These are phyloP conservation scores for Trametes cinnabarina DNA, from an alignment of 768 basidiomycete genomes.

Conservation along the genomic window DNA sequence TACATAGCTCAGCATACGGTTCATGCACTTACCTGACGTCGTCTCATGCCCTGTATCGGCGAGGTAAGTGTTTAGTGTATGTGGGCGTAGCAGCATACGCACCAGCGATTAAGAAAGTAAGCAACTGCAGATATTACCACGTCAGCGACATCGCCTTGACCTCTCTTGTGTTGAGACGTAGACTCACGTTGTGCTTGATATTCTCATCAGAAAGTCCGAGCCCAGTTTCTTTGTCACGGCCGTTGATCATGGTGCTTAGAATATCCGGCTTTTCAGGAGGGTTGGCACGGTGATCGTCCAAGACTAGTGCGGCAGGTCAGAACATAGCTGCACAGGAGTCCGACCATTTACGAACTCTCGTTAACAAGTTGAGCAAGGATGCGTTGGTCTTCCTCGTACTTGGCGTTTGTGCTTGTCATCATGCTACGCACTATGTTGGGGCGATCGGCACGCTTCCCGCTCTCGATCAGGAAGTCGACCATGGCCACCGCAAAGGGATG, in stretches of 20 bases:
- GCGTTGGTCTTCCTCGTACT: constrained; percentile 41
- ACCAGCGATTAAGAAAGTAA: constrained; percentile 54
- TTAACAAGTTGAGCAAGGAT: constrained; percentile 40
- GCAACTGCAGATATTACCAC: constrained; percentile 28
- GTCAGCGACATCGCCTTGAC: background rate
- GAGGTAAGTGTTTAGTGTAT: background rate
- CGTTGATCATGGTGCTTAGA: constrained; percentile 44
- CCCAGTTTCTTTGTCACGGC: constrained; percentile 44
- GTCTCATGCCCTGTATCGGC: constrained; percentile 35
- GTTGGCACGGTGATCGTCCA: constrained; percentile 37
- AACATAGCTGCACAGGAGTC: background rate
- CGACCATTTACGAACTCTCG: constrained; percentile 31
- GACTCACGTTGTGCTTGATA: constrained; percentile 40
- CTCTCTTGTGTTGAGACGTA: background rate
- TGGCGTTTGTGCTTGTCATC: constrained; percentile 35
- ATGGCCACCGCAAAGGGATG: constrained; percentile 44
- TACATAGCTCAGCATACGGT: too few relatives aligned
- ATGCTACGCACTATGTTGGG: constrained; percentile 36
- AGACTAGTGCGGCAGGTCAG: constrained; percentile 26
- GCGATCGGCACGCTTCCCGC: constrained; percentile 35
- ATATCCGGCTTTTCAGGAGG: constrained; percentile 43
- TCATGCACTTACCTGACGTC: constrained; percentile 29
- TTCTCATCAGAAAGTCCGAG: constrained; percentile 38
- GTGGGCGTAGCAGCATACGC: background rate
- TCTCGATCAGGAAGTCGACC: constrained; percentile 42